Percentiles rank a stretch among this genome's conserved stretches.
These are phyloP conservation scores for Fragaria vesca DNA, from an alignment of 306 rosid species.

Conservation along the genomic window DNA sequence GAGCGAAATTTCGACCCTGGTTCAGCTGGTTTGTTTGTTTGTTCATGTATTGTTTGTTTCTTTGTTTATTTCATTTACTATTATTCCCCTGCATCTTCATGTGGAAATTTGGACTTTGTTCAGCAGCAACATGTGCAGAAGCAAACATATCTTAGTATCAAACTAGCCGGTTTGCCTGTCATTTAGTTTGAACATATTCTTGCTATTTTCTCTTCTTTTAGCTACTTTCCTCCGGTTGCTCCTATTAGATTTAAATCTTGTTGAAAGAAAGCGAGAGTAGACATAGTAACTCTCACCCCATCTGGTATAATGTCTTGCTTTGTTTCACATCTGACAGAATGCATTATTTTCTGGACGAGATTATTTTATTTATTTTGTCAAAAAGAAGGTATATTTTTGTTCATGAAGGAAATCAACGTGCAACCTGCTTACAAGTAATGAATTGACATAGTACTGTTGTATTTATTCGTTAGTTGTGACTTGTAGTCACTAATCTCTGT, in stretches of 20 bases:
- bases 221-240: background rate
- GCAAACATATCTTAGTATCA: background rate
- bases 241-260: too few species aligned
- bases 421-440: background rate
- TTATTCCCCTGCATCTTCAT: background rate
- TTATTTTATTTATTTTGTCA: background rate
- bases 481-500: background rate
- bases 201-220: background rate
- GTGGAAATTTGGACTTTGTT: constrained; percentile 1
- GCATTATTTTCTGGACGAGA: background rate
- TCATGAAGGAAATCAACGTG: background rate
- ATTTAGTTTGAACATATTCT: background rate
- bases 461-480: background rate
- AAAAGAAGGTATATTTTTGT: background rate
- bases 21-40: background rate
- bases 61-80: background rate
- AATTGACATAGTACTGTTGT: background rate
- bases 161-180: background rate
- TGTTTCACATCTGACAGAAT: background rate
- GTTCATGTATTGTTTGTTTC: background rate
- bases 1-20: background rate
- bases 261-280: background rate
- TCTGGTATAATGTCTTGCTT: background rate
- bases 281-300: background rate
- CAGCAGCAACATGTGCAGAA: constrained; percentile 8